Conservation (phyloP, 495 filamentous ascomycete species). For the Hypoxylon cercidicola region DNA sequence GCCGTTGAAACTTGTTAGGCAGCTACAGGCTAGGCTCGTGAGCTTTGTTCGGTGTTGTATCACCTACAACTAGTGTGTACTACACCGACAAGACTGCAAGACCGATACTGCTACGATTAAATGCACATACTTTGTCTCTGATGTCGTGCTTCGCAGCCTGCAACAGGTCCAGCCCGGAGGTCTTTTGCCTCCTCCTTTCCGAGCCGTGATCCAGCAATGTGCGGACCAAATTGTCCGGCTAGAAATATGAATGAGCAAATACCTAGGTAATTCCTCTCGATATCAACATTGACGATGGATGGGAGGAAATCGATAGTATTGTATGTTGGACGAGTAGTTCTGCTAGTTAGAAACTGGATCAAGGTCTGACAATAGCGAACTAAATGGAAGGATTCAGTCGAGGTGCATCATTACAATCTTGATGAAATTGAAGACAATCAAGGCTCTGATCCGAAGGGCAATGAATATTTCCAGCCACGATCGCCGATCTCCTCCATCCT, state of each 20-base stretch:
- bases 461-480: constrained; percentile 1
- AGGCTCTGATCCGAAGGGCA: constrained; percentile 12
- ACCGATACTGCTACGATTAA: too few relatives aligned
- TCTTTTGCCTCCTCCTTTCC: constrained; percentile 15
- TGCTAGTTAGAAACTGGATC: background rate
- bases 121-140: too few relatives aligned
- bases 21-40: constrained; percentile 4
- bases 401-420: constrained; percentile 22
- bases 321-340: too few relatives aligned
- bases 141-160: too few relatives aligned
- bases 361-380: background rate
- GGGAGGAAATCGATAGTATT: too few relatives aligned
- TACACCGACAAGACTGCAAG: too few relatives aligned
- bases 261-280: background rate
- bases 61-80: too few relatives aligned
- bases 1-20: constrained; percentile 10
- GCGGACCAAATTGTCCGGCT: constrained; percentile 22
- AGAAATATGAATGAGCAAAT: background rate
- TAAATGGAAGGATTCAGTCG: constrained; percentile 17
- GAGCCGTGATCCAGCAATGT: background rate
- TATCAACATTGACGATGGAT: constrained; percentile 6
- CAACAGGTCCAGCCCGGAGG: too few relatives aligned
- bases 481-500: too few relatives aligned
- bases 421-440: constrained; percentile 10
- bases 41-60: too few relatives aligned